Evolutionary conservation across 306 rosid genomes (phyloP).

Genomic region (Vigna mungo): DNA sequence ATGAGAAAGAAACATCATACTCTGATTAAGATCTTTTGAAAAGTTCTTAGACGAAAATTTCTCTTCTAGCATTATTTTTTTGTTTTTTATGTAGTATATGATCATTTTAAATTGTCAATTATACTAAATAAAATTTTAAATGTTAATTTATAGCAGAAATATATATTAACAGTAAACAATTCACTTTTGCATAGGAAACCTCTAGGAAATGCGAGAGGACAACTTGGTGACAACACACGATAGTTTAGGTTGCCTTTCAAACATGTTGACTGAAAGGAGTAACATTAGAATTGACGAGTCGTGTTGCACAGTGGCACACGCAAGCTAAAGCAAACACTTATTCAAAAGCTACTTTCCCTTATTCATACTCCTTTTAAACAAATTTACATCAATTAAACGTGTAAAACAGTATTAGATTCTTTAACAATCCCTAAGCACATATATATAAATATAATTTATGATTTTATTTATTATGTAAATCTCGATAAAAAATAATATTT

Average conservation of each 20-base stretch:
- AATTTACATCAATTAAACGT: no score
- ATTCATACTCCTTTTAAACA: not conserved
- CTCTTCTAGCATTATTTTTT: not conserved
- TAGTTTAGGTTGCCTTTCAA: not conserved
- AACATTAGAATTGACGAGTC: not conserved
- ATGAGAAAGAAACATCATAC: not conserved
- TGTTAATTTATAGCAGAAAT: no score
- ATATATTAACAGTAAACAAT: not conserved
- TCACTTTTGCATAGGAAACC: not conserved
- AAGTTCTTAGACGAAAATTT: no score
- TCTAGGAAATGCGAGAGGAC: not conserved
- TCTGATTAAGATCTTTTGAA: conserved; percentile 18
- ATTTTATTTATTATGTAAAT: no score
- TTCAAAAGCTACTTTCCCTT: not conserved
- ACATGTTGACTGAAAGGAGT: conserved; percentile 28
- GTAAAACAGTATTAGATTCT: no score
- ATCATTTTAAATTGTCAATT: not conserved
- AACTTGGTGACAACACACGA: not conserved
- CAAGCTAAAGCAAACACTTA: not conserved
- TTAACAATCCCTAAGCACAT: no score
- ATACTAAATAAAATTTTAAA: not conserved
- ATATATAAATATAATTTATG: no score
- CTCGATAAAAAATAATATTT: no score
- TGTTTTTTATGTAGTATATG: no score
- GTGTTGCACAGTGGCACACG: conserved; percentile 16